These are phyloP conservation scores for Melastoma malabathricum DNA, from an alignment of 345 rosid genomes.

Conservation along the genomic window DNA sequence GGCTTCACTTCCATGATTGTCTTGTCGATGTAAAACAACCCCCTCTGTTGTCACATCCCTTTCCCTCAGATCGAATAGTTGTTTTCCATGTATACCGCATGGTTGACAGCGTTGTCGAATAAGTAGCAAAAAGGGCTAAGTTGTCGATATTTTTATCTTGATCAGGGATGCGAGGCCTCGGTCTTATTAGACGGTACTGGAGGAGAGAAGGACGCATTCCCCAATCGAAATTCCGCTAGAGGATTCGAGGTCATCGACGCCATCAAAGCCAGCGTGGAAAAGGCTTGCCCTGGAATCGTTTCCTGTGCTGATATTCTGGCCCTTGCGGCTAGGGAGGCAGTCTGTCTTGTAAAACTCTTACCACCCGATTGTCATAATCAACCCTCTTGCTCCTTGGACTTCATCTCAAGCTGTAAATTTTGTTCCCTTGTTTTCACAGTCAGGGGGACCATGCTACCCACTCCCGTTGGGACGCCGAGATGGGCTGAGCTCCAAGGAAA, in stretches of 20 bases:
- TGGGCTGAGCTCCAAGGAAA: constrained; percentile 27
- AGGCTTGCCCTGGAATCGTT: constrained; percentile 42
- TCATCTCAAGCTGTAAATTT: not conserved
- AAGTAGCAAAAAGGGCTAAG: not conserved
- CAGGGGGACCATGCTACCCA: constrained; percentile 41
- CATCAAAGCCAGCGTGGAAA: constrained; percentile 43
- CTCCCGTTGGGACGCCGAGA: constrained; percentile 56
- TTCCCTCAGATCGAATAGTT: too few relatives aligned
- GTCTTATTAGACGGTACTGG: constrained; percentile 37
- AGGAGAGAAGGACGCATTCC: constrained; percentile 38
- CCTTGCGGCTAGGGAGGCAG: constrained; percentile 52
- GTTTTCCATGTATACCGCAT: too few relatives aligned
- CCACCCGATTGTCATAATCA: not conserved
- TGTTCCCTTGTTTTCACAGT: constrained; percentile 9
- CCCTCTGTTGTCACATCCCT: not conserved
- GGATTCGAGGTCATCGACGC: constrained; percentile 55
- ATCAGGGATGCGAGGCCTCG: constrained; percentile 61
- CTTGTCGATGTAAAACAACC: constrained; percentile 35
- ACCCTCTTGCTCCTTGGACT: not conserved
- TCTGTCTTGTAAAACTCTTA: constrained; percentile 21
- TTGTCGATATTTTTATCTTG: constrained; percentile 1
- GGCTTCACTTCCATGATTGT: constrained; percentile 68
- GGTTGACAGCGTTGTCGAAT: too few relatives aligned
- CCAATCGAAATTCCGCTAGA: constrained; percentile 41
- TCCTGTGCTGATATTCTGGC: constrained; percentile 53